Base-by-base conservation (phyloP, 345 rosid species). In the Luvunga scandens region DNA sequence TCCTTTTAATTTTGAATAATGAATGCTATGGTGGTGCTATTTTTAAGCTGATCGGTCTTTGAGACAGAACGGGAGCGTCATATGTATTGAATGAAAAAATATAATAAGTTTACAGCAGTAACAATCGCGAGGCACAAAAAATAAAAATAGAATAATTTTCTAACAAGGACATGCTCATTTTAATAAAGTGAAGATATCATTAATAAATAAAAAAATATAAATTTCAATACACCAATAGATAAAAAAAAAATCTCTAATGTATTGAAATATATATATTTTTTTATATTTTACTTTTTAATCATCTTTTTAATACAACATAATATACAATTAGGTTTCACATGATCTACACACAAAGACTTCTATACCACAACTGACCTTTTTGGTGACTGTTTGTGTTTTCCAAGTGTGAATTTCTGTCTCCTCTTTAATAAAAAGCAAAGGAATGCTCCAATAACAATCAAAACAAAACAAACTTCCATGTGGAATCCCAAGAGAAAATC, bases 11-110 rank as follows among this genome's bases (percentile, higher is more conserved):
- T 60, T 84, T 71, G 0, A 13, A 3, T 45, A 45, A 0, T 39
- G 31, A 81, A 55, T 57, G 22, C 19, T 42, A 70, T 80, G 70
- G 72, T 19, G 79, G 75, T 82, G 82, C 75, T 65, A 18, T 82
- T 82, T 83, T 25, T 82, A 93, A 98, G 98, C 96, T 78, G 99
- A 95, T 85, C 90, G 93, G 73, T 92, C 99, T 72, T 79, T 93
- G 89, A 89, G 96, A 67, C 97, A 93, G 75, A 93, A 91, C 83
- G 98, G 91, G 83, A 81, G 89, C 83, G 83, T 93, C 91, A 84
- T 31, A 87, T 93, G 85, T 50, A 53, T 18, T 53, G 2, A 53
- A 18, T 53, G 57, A 18, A 53, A 53, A 5, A 14, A 50, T 18
- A 53, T 53, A 0, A 4, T 18, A 1, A 2, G 57, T 18, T 18